A percentile compares a stretch with the other conserved stretches of the same genome.
These are phyloP conservation scores for Phylloporus sp. DNA, from an alignment of 768 basidiomycete genomes.

Conservation along the genomic window DNA sequence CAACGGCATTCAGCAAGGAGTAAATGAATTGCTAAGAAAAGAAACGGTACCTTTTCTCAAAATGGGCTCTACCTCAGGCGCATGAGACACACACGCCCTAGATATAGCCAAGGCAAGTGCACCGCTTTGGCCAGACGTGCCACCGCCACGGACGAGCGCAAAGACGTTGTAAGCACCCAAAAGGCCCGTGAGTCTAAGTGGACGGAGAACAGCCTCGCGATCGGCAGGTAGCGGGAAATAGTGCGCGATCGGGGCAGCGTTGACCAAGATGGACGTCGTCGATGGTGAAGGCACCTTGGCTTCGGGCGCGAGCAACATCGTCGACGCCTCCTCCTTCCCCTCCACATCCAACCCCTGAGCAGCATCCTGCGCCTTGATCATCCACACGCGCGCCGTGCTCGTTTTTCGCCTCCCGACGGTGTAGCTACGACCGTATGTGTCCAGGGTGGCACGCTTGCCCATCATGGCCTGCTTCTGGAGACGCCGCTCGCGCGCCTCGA, in stretches of 20 bases:
- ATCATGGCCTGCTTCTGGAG: slow-evolving; percentile 28
- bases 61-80: slow-evolving; percentile 58
- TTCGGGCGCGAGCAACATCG: slow-evolving; percentile 17
- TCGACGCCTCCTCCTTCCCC: slow-evolving; percentile 1
- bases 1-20: background rate
- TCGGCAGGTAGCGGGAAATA: slow-evolving; percentile 78
- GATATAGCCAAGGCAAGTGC: slow-evolving; percentile 77
- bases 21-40: background rate
- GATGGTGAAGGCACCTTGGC: slow-evolving; percentile 35
- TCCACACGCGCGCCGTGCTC: slow-evolving; percentile 89
- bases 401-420: slow-evolving; percentile 87
- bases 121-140: slow-evolving; percentile 89
- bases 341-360: background rate
- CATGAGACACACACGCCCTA: slow-evolving; percentile 69
- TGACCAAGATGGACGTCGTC: slow-evolving; percentile 73
- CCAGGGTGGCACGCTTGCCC: slow-evolving; percentile 58
- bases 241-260: slow-evolving; percentile 71
- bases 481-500: slow-evolving; percentile 37
- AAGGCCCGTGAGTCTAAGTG: slow-evolving; percentile 78
- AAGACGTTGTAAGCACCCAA: slow-evolving; percentile 82
- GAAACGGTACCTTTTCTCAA: slow-evolving; percentile 71
- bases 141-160: slow-evolving; percentile 78
- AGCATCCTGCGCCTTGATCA: slow-evolving; percentile 55
- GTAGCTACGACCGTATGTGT: slow-evolving; percentile 80
- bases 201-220: slow-evolving; percentile 77